Percentiles rank a stretch among this genome's conserved stretches.
Conservation (phyloP, 2,329 filamentous ascomycete species). For the Rutstroemia sp. region DNA sequence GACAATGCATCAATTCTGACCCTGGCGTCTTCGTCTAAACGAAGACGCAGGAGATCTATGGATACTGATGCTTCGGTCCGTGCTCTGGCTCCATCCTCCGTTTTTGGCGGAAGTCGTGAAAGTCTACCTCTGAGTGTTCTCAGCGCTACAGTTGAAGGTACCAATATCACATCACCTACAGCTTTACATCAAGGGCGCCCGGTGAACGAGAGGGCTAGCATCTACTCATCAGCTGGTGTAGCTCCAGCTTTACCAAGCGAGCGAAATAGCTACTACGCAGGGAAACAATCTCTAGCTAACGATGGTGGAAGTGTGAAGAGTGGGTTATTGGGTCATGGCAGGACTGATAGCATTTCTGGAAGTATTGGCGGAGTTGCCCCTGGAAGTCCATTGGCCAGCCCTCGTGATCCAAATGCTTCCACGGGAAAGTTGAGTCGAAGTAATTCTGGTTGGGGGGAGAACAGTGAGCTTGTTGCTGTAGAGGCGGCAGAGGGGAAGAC, state of each 20-base stretch:
- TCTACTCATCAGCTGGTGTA: constrained; percentile 71
- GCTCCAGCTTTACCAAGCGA: constrained; percentile 63
- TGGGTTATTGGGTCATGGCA: constrained; percentile 66
- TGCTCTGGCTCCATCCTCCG: constrained; percentile 72
- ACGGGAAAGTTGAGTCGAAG: constrained; percentile 24
- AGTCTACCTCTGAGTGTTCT: constrained; percentile 72
- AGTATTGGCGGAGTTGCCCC: constrained; percentile 54
- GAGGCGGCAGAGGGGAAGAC: background rate
- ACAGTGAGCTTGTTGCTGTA: background rate
- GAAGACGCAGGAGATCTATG: constrained; percentile 67
- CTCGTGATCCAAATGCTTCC: constrained; percentile 33
- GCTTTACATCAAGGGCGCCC: constrained; percentile 40
- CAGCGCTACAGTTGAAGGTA: constrained; percentile 59
- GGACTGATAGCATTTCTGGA: constrained; percentile 74
- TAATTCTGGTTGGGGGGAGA: constrained; percentile 24
- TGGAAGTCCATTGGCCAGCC: constrained; percentile 55
- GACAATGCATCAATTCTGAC: constrained; percentile 85
- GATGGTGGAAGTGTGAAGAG: constrained; percentile 76
- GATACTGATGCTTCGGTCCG: constrained; percentile 83
- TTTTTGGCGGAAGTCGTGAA: constrained; percentile 77
- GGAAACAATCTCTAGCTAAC: constrained; percentile 40
- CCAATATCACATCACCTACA: constrained; percentile 39
- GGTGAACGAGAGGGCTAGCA: constrained; percentile 59
- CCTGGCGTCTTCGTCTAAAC: constrained; percentile 74
- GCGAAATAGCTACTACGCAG: constrained; percentile 73